Evolutionary conservation across 768 basidiomycete species (phyloP).

Genomic region (Russula olivacea): DNA sequence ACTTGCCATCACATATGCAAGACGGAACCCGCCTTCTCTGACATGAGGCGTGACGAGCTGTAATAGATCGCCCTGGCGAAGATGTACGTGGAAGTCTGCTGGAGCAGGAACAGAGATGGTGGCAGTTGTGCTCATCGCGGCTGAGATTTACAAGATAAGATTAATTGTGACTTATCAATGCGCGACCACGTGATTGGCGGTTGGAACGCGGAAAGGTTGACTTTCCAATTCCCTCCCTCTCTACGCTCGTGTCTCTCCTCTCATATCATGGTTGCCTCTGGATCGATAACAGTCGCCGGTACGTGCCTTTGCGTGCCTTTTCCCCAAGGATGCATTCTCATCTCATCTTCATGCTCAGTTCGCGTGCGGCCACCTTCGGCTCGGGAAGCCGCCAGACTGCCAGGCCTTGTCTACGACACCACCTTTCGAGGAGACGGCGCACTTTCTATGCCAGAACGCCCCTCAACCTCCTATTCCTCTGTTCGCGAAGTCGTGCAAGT

Average conservation of each 20-base stretch:
- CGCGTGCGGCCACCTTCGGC: conserved; percentile 84
- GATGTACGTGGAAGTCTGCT: conserved; percentile 95
- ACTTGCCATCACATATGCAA: conserved; percentile 93
- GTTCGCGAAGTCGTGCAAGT: conserved; percentile 80
- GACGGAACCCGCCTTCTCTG: conserved; percentile 76
- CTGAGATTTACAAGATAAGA: conserved; percentile 16
- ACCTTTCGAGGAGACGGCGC: conserved; percentile 80
- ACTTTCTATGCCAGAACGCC: conserved; percentile 58
- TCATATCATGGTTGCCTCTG: conserved; percentile 52
- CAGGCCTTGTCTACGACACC: conserved; percentile 64
- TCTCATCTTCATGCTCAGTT: conserved; percentile 43
- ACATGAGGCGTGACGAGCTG: conserved; percentile 88
- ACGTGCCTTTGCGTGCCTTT: conserved; percentile 24
- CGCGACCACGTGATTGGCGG: conserved; percentile 27
- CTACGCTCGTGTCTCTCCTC: conserved; percentile 2
- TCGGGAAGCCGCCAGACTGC: conserved; percentile 81
- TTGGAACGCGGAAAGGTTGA: conserved; percentile 18
- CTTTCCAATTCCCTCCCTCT: background rate
- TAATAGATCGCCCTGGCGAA: conserved; percentile 81
- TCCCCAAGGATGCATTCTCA: background rate
- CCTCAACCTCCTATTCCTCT: conserved; percentile 46
- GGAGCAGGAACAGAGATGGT: conserved; percentile 53
- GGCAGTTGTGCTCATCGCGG: conserved; percentile 33
- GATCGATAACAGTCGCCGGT: conserved; percentile 87
- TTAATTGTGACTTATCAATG: background rate